These are phyloP conservation scores for slime mould (Dictyostelium discoideum) DNA, from an alignment of 78 protist species.

Conservation along the genomic window DNA sequence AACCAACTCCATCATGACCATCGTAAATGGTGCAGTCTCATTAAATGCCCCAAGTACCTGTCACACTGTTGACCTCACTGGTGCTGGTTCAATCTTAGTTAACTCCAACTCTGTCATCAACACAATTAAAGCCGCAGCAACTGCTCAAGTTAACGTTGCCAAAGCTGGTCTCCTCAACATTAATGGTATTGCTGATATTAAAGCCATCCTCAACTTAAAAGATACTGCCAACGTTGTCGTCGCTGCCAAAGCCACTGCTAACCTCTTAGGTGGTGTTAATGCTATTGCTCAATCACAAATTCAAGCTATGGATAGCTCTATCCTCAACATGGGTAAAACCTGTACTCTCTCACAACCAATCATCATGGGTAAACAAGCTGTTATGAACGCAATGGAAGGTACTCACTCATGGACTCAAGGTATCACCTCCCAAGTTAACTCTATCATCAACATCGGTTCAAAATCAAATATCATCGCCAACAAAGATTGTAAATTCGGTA, in stretches of 20 bases:
- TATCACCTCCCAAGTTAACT: not conserved
- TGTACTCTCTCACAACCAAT: not conserved
- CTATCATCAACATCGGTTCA: not conserved
- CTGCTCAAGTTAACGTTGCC: slow-evolving; percentile 11
- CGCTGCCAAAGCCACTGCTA: not conserved
- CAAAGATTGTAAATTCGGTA: slow-evolving; percentile 32
- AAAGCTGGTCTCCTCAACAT: not conserved
- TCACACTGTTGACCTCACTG: slow-evolving; percentile 14
- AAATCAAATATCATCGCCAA: not conserved
- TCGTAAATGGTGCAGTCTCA: not conserved
- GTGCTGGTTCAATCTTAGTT: slow-evolving; percentile 26
- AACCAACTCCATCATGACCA: not conserved
- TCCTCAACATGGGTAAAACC: slow-evolving; percentile 13
- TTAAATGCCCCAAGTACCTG: not conserved
- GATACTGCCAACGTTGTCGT: slow-evolving; percentile 4
- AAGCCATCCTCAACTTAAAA: not conserved
- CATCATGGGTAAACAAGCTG: slow-evolving; percentile 38
- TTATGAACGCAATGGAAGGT: slow-evolving; percentile 20
- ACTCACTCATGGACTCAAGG: not conserved
- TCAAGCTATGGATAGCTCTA: slow-evolving; percentile 22
- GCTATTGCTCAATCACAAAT: not conserved
- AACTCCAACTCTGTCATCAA: not conserved
- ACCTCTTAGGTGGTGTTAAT: slow-evolving; percentile 42
- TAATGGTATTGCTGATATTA: not conserved
- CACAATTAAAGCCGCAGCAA: slow-evolving; percentile 18